A percentile compares a stretch with the other conserved stretches of the same genome.
phyloP scores from a whole-genome alignment of 768 basidiomycete species.

The Auricularia cornea region DNA sequence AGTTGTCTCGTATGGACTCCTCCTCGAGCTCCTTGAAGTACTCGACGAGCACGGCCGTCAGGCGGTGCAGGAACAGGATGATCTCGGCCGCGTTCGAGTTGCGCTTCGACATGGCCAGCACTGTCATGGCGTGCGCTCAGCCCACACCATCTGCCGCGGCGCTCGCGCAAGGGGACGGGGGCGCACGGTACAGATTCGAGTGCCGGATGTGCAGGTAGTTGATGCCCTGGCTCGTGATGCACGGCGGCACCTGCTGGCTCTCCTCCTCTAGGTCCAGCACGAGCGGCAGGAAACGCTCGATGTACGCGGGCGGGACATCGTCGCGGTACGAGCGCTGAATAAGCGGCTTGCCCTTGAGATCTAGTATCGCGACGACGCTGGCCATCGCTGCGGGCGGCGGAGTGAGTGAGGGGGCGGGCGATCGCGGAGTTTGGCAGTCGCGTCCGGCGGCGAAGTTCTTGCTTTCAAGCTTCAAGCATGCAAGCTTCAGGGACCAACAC shows the following conservation, averaged over 20 bases:
- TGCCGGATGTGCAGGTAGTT: slow-evolving; percentile 99
- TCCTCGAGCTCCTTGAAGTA: slow-evolving; percentile 99
- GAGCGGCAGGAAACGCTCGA: slow-evolving; percentile 90
- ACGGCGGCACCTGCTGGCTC: slow-evolving; percentile 90
- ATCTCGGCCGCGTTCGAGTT: slow-evolving; percentile 95
- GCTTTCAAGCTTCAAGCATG: too few relatives aligned
- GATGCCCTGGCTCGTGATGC: slow-evolving; percentile 89
- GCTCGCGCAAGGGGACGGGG: neutral
- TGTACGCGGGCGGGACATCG: slow-evolving; percentile 81
- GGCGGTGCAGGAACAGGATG: slow-evolving; percentile 91
- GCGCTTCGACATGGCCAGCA: slow-evolving; percentile 90
- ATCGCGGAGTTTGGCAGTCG: neutral
- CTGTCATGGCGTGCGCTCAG: slow-evolving; percentile 31
- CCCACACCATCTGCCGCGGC: neutral
- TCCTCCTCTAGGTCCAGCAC: slow-evolving; percentile 96
- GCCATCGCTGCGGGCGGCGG: slow-evolving; percentile 31
- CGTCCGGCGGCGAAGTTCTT: too few relatives aligned
- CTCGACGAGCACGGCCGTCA: slow-evolving; percentile 87
- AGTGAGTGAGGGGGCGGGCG: neutral
- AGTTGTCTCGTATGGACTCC: slow-evolving; percentile 97
- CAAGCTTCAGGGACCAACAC: too few relatives aligned
- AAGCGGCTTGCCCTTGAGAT: slow-evolving; percentile 96
- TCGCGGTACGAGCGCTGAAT: slow-evolving; percentile 96
- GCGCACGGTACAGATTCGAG: slow-evolving; percentile 90
- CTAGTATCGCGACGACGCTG: slow-evolving; percentile 84